Conservation (phyloP, 1,284 basidiomycete species). For the Puccinia polysora region DNA sequence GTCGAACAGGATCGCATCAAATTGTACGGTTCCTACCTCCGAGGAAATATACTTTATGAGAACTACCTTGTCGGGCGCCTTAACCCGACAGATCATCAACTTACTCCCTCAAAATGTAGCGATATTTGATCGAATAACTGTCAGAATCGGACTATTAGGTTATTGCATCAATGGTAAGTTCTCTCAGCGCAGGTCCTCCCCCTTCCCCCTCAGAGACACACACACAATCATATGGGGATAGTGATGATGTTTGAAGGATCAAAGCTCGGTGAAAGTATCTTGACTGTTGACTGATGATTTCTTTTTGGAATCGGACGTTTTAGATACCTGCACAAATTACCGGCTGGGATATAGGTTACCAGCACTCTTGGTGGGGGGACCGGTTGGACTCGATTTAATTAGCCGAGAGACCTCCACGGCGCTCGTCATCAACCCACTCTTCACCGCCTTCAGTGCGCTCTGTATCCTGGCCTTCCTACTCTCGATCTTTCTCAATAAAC, state of each 20-base stretch:
- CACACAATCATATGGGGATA: too few species aligned
- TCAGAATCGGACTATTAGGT: constrained; percentile 30
- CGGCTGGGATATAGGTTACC: constrained; percentile 25
- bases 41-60: constrained; percentile 27
- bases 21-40: constrained; percentile 21
- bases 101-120: constrained; percentile 20
- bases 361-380: constrained; percentile 22
- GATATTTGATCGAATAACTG: constrained; percentile 22
- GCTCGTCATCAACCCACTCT: constrained; percentile 29
- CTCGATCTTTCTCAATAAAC: constrained; percentile 9
- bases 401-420: constrained; percentile 6
- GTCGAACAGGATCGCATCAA: constrained; percentile 36
- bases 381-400: constrained; percentile 6
- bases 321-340: constrained; percentile 21
- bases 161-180: constrained; percentile 39
- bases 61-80: constrained; percentile 22
- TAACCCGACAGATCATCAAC: constrained; percentile 2
- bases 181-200: background rate
- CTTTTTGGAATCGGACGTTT: background rate
- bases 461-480: constrained; percentile 7
- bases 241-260: too few species aligned
- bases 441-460: constrained; percentile 17
- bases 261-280: too few species aligned
- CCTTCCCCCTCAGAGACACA: background rate
- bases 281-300: background rate